A percentile compares a stretch with the other conserved stretches of the same genome.
phyloP scores from a whole-genome alignment of 345 rosid genomes.

The Dipteronia sinensis region DNA sequence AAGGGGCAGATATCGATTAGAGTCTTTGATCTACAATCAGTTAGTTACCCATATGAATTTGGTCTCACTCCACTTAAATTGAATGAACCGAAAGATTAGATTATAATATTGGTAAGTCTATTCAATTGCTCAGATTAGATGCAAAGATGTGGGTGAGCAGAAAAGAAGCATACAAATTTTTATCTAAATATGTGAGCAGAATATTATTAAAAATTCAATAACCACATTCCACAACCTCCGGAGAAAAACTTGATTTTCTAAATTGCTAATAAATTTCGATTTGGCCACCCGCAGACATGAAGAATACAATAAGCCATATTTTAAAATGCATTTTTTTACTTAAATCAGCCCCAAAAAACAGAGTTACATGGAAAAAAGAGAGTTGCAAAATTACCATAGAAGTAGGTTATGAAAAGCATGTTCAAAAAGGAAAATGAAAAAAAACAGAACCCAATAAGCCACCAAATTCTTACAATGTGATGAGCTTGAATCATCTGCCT shows the following conservation, averaged over 20 bases:
- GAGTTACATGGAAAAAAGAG: too few species aligned
- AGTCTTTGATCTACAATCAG: not conserved
- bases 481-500: slow-evolving; percentile 27
- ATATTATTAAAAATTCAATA: too few species aligned
- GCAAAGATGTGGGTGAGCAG: not conserved
- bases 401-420: slow-evolving; percentile 30
- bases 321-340: not conserved
- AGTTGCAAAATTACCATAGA: slow-evolving; percentile 26
- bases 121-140: not conserved
- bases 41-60: too few species aligned
- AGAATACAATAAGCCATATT: not conserved
- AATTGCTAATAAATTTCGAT: too few species aligned
- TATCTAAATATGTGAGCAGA: not conserved
- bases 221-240: too few species aligned
- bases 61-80: not conserved
- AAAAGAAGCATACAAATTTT: not conserved
- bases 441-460: slow-evolving; percentile 32
- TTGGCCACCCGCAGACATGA: not conserved
- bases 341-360: too few species aligned
- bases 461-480: slow-evolving; percentile 31
- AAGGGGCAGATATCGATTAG: not conserved
- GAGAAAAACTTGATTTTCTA: too few species aligned
- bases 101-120: not conserved
- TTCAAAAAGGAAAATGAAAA: slow-evolving; percentile 33
- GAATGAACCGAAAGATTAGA: not conserved